phyloP scores from a whole-genome alignment of 108 stramenopile species.

The Epipyxis sp. region DNA sequence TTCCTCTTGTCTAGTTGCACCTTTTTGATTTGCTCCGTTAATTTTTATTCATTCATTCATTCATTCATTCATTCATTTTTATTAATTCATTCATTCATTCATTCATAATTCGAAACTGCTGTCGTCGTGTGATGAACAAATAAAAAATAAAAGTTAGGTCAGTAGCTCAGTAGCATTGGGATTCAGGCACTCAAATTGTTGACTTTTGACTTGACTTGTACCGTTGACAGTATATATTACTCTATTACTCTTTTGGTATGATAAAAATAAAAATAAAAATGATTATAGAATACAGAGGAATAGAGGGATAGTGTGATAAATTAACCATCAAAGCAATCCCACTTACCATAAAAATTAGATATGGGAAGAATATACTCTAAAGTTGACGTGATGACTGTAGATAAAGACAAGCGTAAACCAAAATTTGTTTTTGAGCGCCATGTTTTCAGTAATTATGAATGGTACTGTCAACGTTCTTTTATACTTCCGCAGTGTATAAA shows the following conservation, averaged over 20 bases:
- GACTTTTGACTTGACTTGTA: background rate
- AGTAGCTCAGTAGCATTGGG: background rate
- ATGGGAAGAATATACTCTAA: no score
- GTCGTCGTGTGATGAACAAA: background rate
- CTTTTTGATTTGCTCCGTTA: no score
- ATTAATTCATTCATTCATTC: no score
- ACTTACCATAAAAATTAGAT: no score
- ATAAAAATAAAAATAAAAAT: background rate
- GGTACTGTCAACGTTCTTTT: constrained; percentile 3
- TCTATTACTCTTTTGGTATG: background rate
- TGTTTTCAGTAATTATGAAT: constrained; percentile 1
- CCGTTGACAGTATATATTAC: no score
- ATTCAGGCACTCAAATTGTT: background rate
- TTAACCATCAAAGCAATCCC: no score
- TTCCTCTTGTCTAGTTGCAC: no score
- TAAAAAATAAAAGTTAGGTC: background rate
- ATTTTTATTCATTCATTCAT: no score
- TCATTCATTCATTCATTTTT: no score
- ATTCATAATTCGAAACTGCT: no score
- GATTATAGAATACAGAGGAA: background rate
- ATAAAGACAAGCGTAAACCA: background rate
- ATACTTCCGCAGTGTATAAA: no score
- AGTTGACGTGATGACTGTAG: constrained; percentile 12
- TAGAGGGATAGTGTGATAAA: no score
- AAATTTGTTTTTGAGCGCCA: background rate